Evolutionary conservation across 805 yeast genomes (phyloP).

Genomic region (Kodamaea nitidulidarum): DNA sequence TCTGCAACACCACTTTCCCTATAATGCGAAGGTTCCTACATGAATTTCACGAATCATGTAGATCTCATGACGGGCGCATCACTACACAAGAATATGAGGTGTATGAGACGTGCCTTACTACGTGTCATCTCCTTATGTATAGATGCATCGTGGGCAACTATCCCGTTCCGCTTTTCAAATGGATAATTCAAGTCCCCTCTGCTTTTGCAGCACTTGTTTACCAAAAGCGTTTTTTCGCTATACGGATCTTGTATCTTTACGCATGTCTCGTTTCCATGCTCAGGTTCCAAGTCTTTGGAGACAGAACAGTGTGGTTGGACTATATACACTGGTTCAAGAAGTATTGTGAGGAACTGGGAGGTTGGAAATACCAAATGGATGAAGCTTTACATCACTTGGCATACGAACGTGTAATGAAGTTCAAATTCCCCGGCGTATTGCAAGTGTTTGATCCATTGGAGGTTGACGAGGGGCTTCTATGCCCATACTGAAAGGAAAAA

Average conservation of each 20-base stretch:
- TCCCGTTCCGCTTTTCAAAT: slow-evolving; percentile 31
- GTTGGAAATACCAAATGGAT: slow-evolving; percentile 15
- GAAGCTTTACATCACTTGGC: slow-evolving; percentile 9
- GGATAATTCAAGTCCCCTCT: slow-evolving; percentile 18
- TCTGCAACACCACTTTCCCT: background rate
- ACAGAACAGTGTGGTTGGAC: slow-evolving; percentile 28
- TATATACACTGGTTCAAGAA: slow-evolving; percentile 19
- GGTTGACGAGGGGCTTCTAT: background rate
- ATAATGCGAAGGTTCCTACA: background rate
- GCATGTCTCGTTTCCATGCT: slow-evolving; percentile 17
- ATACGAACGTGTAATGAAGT: background rate
- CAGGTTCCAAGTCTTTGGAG: slow-evolving; percentile 19
- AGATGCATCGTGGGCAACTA: slow-evolving; percentile 16
- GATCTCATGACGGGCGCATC: background rate
- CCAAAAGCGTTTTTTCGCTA: slow-evolving; percentile 20
- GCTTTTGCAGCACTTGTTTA: slow-evolving; percentile 19
- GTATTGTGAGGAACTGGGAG: slow-evolving; percentile 11
- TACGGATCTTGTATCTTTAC: slow-evolving; percentile 22
- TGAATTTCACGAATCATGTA: background rate
- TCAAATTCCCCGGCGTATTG: slow-evolving; percentile 2
- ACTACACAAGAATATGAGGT: background rate
- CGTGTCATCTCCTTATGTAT: slow-evolving; percentile 14
- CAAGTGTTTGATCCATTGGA: slow-evolving; percentile 5
- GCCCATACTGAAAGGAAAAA: background rate
- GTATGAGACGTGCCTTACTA: slow-evolving; percentile 5